A percentile compares a stretch with the other conserved stretches of the same genome.
Conservation (phyloP, 805 yeast genomes). For the Cyberlindnera petersonii region DNA sequence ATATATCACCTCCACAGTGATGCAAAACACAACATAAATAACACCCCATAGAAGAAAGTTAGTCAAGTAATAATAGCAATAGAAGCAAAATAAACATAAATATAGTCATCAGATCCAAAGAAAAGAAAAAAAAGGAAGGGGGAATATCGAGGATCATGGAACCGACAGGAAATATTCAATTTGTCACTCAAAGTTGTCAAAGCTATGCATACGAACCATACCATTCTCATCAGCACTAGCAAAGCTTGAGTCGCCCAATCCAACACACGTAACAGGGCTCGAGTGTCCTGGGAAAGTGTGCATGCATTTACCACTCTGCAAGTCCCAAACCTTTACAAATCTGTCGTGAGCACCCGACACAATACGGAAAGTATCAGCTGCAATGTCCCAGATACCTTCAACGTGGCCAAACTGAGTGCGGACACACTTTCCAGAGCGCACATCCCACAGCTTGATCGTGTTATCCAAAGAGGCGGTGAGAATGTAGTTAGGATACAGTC, state of each 20-base stretch:
- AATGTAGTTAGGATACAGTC: conserved; percentile 71
- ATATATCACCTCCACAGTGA: too few species aligned
- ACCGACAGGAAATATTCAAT: neutral
- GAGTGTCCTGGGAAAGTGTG: conserved; percentile 82
- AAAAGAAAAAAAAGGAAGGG: neutral
- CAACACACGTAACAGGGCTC: conserved; percentile 67
- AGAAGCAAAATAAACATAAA: too few species aligned
- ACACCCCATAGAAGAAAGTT: too few species aligned
- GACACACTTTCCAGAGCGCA: conserved; percentile 78
- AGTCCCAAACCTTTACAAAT: conserved; percentile 88
- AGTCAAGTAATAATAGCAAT: too few species aligned
- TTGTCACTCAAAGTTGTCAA: conserved; percentile 42
- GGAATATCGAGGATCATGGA: too few species aligned
- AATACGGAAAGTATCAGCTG: conserved; percentile 92
- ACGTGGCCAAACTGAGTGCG: conserved; percentile 97
- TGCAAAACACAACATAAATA: too few species aligned
- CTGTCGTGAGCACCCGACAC: conserved; percentile 94
- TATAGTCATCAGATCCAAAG: neutral
- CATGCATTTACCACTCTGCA: conserved; percentile 90
- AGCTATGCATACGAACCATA: conserved; percentile 76
- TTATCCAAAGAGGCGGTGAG: conserved; percentile 87
- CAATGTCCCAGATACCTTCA: conserved; percentile 97
- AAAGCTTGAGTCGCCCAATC: conserved; percentile 81
- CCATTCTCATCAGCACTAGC: conserved; percentile 92
- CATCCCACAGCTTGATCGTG: conserved; percentile 91